phyloP scores from a whole-genome alignment of 305 asterid genomes.

The Solanum hybrid region DNA sequence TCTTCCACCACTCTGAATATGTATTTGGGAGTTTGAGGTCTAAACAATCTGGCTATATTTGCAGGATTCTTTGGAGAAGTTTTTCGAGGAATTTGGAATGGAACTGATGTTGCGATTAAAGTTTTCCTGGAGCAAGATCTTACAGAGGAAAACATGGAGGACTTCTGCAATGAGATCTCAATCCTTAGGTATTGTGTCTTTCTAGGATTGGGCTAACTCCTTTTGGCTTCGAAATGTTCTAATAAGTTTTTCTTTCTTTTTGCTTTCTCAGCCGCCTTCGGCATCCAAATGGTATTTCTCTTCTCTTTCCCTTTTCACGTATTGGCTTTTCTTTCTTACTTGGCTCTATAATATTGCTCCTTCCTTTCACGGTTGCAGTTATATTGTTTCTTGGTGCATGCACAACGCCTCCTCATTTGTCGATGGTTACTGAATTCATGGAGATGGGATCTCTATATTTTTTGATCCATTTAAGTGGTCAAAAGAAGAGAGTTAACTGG shows the following conservation, averaged over 20 bases:
- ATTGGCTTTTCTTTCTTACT: neutral
- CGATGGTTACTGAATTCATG: slow-evolving; percentile 95
- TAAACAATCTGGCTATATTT: slow-evolving; percentile 8
- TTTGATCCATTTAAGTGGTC: slow-evolving; percentile 90
- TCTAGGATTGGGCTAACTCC: neutral
- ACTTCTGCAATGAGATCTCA: slow-evolving; percentile 93
- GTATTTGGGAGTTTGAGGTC: neutral
- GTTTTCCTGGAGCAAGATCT: slow-evolving; percentile 98
- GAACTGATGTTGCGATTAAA: slow-evolving; percentile 95
- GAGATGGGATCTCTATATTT: slow-evolving; percentile 94
- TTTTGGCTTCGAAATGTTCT: slow-evolving; percentile 19
- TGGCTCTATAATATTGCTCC: neutral
- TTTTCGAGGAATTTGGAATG: slow-evolving; percentile 97
- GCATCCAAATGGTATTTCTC: slow-evolving; percentile 87
- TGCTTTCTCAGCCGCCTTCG: slow-evolving; percentile 79
- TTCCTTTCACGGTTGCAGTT: slow-evolving; percentile 37
- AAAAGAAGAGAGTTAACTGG: slow-evolving; percentile 86
- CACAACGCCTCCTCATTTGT: slow-evolving; percentile 85
- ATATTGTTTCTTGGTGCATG: slow-evolving; percentile 98
- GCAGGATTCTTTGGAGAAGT: slow-evolving; percentile 98
- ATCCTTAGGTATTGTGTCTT: slow-evolving; percentile 61
- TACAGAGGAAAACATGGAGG: slow-evolving; percentile 98
- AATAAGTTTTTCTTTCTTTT: slow-evolving; percentile 21
- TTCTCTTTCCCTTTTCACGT: slow-evolving; percentile 11
- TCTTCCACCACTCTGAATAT: neutral